phyloP scores from a whole-genome alignment of 805 yeast genomes.

The Sugiyamaella smithiae region DNA sequence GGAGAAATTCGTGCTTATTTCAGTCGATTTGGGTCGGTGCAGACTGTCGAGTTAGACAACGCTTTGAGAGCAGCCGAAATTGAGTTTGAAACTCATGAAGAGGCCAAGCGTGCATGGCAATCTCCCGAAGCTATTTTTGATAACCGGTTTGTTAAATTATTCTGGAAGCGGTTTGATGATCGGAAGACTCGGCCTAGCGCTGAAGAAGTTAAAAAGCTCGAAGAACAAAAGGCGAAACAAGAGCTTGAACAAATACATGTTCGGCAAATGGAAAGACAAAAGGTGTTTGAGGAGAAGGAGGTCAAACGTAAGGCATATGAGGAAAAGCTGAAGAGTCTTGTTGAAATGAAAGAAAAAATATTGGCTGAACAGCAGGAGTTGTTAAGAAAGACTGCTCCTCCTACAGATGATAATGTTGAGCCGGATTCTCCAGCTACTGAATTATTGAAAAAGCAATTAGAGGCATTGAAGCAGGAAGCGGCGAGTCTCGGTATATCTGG shows the following conservation, averaged over 20 bases:
- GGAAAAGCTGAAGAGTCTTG: conserved; percentile 33
- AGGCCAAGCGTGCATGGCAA: conserved; percentile 44
- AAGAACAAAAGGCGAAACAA: conserved; percentile 23
- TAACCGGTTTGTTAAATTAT: conserved; percentile 49
- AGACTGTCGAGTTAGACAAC: conserved; percentile 31
- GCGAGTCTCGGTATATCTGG: conserved; percentile 29
- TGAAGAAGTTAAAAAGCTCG: conserved; percentile 7
- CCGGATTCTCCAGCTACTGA: conserved; percentile 26
- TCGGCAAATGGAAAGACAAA: conserved; percentile 41
- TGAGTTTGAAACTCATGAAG: conserved; percentile 37
- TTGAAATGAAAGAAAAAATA: conserved; percentile 33
- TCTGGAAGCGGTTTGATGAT: conserved; percentile 34
- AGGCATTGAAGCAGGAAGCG: conserved; percentile 36
- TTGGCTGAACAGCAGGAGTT: conserved; percentile 38
- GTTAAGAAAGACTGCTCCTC: conserved; percentile 29
- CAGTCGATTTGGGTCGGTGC: conserved; percentile 41
- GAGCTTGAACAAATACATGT: conserved; percentile 40
- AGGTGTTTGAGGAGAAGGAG: conserved; percentile 40
- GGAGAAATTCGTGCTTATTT: conserved; percentile 37
- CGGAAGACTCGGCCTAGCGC: conserved; percentile 1
- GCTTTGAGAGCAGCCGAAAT: conserved; percentile 38
- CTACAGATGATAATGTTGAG: conserved; percentile 20
- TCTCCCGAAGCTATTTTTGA: conserved; percentile 46
- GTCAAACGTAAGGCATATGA: conserved; percentile 36
- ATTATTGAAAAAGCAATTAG: conserved; percentile 33